These are phyloP conservation scores for Globisporangium yorkense DNA, from an alignment of 352 stramenopile genomes.

Conservation along the genomic window DNA sequence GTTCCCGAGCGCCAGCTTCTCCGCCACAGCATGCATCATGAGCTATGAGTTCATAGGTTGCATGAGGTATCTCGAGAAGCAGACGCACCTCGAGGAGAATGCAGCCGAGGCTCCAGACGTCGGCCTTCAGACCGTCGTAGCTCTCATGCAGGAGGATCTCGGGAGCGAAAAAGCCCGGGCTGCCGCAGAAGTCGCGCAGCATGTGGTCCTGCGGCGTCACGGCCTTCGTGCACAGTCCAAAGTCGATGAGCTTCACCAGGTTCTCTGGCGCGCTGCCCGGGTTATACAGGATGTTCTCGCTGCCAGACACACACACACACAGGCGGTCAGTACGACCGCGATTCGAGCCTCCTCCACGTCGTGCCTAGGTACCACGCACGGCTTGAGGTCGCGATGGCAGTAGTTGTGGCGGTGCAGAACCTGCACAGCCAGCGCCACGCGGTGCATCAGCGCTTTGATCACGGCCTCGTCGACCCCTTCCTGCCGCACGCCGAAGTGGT, in stretches of 20 bases:
- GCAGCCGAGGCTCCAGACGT: slow-evolving; percentile 84
- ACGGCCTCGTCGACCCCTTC: slow-evolving; percentile 41
- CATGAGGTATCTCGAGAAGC: not conserved
- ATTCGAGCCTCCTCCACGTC: not conserved
- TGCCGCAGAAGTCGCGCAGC: slow-evolving; percentile 76
- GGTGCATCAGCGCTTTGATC: slow-evolving; percentile 34
- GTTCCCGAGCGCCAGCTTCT: slow-evolving; percentile 72
- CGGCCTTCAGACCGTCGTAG: slow-evolving; percentile 72
- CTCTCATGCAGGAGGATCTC: slow-evolving; percentile 61
- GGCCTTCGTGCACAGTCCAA: slow-evolving; percentile 65
- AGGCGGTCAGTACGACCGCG: not conserved
- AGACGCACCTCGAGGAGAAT: slow-evolving; percentile 67
- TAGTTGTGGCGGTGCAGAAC: slow-evolving; percentile 60
- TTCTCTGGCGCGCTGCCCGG: slow-evolving; percentile 18
- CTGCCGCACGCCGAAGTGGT: slow-evolving; percentile 54
- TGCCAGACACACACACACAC: slow-evolving; percentile 9
- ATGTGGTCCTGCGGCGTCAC: slow-evolving; percentile 22
- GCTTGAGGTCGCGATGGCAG: slow-evolving; percentile 76
- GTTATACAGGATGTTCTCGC: slow-evolving; percentile 68
- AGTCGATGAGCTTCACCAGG: slow-evolving; percentile 74
- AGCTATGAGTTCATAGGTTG: no score
- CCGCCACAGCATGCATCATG: not conserved
- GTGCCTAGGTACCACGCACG: slow-evolving; percentile 18
- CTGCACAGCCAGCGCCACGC: slow-evolving; percentile 45
- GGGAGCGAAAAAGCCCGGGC: slow-evolving; percentile 80